A percentile compares a stretch with the other conserved stretches of the same genome.
These are phyloP conservation scores for Tolypocladium pustulatum DNA, from an alignment of 2,329 filamentous ascomycete genomes.

Conservation along the genomic window DNA sequence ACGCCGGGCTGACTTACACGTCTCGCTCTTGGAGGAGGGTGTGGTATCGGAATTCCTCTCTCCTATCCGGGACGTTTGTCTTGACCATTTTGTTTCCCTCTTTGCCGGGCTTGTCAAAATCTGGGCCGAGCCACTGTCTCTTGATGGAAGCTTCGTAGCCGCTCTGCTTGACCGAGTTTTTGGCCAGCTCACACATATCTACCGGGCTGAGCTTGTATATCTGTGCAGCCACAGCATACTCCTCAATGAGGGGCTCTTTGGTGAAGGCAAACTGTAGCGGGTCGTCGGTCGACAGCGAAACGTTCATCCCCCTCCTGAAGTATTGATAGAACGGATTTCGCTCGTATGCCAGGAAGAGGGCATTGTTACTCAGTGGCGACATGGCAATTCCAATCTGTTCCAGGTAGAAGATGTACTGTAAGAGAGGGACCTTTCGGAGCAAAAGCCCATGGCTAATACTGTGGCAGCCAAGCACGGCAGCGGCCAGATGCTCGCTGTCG, in stretches of 20 bases:
- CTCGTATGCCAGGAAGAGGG: conserved; percentile 90
- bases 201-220: conserved; percentile 96
- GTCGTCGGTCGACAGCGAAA: conserved; percentile 93
- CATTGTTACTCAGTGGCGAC: conserved; percentile 98
- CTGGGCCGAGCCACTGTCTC: conserved; percentile 77
- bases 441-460: conserved; percentile 94
- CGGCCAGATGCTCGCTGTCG: conserved; percentile 90
- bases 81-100: conserved; percentile 88
- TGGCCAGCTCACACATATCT: conserved; percentile 97
- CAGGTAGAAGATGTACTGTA: conserved; percentile 96
- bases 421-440: conserved; percentile 81
- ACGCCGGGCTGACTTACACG: conserved; percentile 49
- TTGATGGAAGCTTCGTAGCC: conserved; percentile 87
- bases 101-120: conserved; percentile 69
- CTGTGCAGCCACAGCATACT: conserved; percentile 94
- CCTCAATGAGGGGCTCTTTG: conserved; percentile 94
- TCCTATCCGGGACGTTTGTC: conserved; percentile 89
- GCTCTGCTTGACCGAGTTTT: conserved; percentile 90
- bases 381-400: conserved; percentile 98
- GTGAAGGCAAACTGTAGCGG: conserved; percentile 97
- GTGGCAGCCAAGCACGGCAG: conserved; percentile 83
- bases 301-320: conserved; percentile 88
- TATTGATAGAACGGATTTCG: conserved; percentile 94
- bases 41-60: conserved; percentile 81
- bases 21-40: conserved; percentile 74